Conservation (phyloP, 1,284 basidiomycete species). For the Veloporphyrellus conicus region DNA sequence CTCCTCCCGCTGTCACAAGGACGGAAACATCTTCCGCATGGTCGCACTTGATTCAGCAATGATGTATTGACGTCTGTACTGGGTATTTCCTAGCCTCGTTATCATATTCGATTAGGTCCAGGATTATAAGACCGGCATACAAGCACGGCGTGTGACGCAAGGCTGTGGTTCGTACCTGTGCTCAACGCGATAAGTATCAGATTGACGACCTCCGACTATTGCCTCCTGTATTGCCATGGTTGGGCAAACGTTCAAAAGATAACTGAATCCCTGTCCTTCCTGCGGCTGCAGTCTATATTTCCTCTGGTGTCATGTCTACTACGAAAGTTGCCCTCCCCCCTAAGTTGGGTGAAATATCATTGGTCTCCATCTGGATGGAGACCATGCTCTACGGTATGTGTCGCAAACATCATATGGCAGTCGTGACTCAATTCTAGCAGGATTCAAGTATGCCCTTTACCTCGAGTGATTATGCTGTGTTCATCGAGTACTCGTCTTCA, state of each 20-base stretch:
- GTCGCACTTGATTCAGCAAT: too few relatives aligned
- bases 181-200: background rate
- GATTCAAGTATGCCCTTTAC: constrained; percentile 9
- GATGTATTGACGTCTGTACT: too few relatives aligned
- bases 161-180: constrained; percentile 3
- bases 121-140: too few relatives aligned
- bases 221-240: background rate
- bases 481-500: background rate
- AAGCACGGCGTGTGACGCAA: too few relatives aligned
- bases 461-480: background rate
- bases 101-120: too few relatives aligned
- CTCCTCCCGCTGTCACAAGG: too few relatives aligned
- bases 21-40: too few relatives aligned
- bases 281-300: background rate
- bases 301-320: constrained; percentile 8
- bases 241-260: background rate
- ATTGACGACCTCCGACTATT: too few relatives aligned
- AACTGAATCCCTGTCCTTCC: constrained; percentile 6
- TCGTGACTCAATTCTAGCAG: constrained; percentile 4
- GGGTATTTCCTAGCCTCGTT: too few relatives aligned
- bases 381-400: constrained; percentile 17
- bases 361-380: constrained; percentile 19
- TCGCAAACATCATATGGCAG: background rate
- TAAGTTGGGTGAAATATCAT: constrained; percentile 12
- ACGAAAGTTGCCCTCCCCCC: constrained; percentile 3